Evolutionary conservation across 768 basidiomycete genomes (phyloP).

Genomic region (Hypsizygus marmoreus): DNA sequence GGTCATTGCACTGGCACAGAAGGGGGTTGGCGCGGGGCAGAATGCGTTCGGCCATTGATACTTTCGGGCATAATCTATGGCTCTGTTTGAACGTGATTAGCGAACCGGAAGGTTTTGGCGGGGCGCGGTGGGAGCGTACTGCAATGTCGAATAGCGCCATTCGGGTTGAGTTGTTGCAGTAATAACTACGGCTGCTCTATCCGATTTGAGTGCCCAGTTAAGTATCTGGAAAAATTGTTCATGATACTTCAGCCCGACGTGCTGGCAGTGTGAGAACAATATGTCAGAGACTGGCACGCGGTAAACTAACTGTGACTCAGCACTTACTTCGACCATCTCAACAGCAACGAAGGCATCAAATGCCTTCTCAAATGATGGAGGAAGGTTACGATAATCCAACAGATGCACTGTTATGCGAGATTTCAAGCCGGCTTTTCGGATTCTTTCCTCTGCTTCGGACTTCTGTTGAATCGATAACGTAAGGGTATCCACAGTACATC

Average conservation of each 20-base stretch:
- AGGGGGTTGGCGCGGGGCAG: slow-evolving; percentile 20
- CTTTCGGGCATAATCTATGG: slow-evolving; percentile 25
- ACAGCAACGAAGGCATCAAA: slow-evolving; percentile 42
- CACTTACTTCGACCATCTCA: slow-evolving; percentile 44
- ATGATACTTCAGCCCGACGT: slow-evolving; percentile 11
- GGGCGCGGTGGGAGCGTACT: no score
- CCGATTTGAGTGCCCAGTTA: slow-evolving; percentile 40
- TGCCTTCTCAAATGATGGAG: slow-evolving; percentile 42
- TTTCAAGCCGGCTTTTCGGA: slow-evolving; percentile 37
- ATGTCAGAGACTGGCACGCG: no score
- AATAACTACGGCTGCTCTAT: slow-evolving; percentile 31
- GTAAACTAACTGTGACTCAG: no score
- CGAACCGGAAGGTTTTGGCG: no score
- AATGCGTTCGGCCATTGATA: slow-evolving; percentile 32
- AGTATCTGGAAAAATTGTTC: slow-evolving; percentile 33
- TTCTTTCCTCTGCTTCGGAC: slow-evolving; percentile 40
- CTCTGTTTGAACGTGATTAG: slow-evolving; percentile 11
- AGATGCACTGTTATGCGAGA: slow-evolving; percentile 48
- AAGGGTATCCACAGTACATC: slow-evolving; percentile 47
- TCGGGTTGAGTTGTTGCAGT: slow-evolving; percentile 27
- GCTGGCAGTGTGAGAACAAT: no score
- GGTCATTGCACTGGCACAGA: slow-evolving; percentile 15
- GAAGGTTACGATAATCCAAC: slow-evolving; percentile 56
- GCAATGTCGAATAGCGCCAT: slow-evolving; percentile 14
- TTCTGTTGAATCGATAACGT: slow-evolving; percentile 56